phyloP scores from a whole-genome alignment of 2,329 filamentous ascomycete genomes.

The Aspergillaceae sp. region DNA sequence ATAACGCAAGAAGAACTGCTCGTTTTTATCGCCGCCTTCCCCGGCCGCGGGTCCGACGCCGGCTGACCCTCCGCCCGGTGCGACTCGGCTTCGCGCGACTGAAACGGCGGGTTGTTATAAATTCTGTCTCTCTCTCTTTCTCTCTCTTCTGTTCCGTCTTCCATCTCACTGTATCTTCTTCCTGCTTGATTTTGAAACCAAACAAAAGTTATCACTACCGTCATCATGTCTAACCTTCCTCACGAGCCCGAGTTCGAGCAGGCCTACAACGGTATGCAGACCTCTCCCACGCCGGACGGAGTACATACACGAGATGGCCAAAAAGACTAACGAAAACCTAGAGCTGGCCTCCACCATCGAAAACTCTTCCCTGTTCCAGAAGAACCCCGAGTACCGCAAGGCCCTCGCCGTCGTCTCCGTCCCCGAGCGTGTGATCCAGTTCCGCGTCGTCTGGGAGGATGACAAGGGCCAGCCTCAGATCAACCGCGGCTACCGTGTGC shows the following conservation, averaged over 20 bases:
- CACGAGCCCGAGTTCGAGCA: slow-evolving; percentile 96
- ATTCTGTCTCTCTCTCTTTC: slow-evolving; percentile 7
- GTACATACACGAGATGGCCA: too few species aligned
- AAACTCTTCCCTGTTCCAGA: slow-evolving; percentile 82
- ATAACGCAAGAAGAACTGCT: neutral
- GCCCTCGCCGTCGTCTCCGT: slow-evolving; percentile 81
- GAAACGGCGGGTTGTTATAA: neutral
- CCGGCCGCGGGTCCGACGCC: slow-evolving; percentile 23
- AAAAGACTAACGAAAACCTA: slow-evolving; percentile 29
- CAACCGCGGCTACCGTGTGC: slow-evolving; percentile 91
- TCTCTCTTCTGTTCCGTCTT: slow-evolving; percentile 5
- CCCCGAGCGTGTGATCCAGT: slow-evolving; percentile 93
- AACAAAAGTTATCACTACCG: neutral
- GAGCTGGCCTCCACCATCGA: slow-evolving; percentile 94
- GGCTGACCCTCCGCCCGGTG: slow-evolving; percentile 8
- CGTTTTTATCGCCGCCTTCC: neutral
- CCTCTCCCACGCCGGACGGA: neutral
- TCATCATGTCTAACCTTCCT: slow-evolving; percentile 71
- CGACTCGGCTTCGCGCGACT: slow-evolving; percentile 3
- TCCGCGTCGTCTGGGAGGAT: slow-evolving; percentile 95
- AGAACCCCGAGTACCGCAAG: slow-evolving; percentile 89
- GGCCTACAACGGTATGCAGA: slow-evolving; percentile 75
- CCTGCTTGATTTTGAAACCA: neutral
- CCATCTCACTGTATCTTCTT: slow-evolving; percentile 1
- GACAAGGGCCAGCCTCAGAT: slow-evolving; percentile 78